phyloP scores from a whole-genome alignment of 352 stramenopile genomes.

The Pythium coloratum region DNA sequence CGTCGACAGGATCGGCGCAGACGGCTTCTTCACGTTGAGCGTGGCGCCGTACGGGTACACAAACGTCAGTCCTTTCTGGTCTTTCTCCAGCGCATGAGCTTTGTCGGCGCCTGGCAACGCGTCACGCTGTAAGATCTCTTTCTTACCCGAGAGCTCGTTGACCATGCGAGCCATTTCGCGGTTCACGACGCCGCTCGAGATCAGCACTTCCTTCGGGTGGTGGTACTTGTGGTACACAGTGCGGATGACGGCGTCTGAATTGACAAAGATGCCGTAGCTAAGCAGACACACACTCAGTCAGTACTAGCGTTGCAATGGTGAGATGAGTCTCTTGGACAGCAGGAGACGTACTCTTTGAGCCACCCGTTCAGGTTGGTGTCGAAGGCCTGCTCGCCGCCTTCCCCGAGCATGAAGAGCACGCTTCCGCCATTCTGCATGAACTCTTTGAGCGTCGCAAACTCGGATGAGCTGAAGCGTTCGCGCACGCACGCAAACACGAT shows the following conservation, averaged over 20 bases:
- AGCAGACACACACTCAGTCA: not conserved
- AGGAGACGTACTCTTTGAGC: conserved; percentile 82
- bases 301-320: not conserved
- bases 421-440: conserved; percentile 89
- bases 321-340: not conserved
- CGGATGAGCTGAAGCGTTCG: conserved; percentile 87
- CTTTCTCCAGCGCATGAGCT: conserved; percentile 62
- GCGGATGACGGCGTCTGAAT: conserved; percentile 88
- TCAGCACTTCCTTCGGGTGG: conserved; percentile 95
- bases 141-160: conserved; percentile 67
- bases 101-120: conserved; percentile 37
- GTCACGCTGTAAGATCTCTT: conserved; percentile 46
- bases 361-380: conserved; percentile 96
- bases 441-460: conserved; percentile 87
- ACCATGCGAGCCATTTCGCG: conserved; percentile 86
- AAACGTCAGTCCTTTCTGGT: conserved; percentile 90
- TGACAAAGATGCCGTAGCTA: conserved; percentile 86
- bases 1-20: conserved; percentile 83
- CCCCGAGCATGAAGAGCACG: conserved; percentile 89
- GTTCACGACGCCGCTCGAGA: conserved; percentile 94
- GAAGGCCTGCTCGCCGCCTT: conserved; percentile 89
- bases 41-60: conserved; percentile 95
- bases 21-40: conserved; percentile 91
- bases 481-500: conserved; percentile 90
- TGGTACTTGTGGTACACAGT: conserved; percentile 97